phyloP scores from a whole-genome alignment of 306 rosid species.

The Styphnolobium japonicum region DNA sequence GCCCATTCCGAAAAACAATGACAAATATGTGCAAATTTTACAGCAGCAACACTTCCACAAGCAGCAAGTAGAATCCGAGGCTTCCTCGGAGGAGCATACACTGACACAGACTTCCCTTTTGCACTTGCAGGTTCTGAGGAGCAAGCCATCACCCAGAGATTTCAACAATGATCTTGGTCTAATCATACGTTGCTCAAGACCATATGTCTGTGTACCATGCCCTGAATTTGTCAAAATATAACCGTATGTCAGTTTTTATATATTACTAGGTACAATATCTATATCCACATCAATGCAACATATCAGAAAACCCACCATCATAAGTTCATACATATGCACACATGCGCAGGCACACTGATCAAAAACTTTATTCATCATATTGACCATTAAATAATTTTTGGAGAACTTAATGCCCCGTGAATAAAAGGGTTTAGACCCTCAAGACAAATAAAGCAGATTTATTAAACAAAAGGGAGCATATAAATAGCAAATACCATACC shows the following conservation, averaged over 20 bases:
- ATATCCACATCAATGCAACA: background rate
- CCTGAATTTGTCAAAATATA: background rate
- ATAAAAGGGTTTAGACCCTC: background rate
- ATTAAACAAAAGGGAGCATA: background rate
- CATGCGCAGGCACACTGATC: background rate
- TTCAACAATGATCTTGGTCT: slow-evolving; percentile 1
- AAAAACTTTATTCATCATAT: background rate
- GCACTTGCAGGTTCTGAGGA: slow-evolving; percentile 35
- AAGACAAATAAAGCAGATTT: background rate
- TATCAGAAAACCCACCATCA: slow-evolving; percentile 1
- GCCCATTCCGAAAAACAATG: slow-evolving; percentile 71
- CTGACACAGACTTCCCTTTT: slow-evolving; percentile 31
- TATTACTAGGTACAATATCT: background rate
- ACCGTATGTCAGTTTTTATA: background rate
- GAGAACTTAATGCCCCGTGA: background rate
- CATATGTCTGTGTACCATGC: background rate
- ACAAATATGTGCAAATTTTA: slow-evolving; percentile 59
- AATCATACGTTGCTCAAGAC: background rate
- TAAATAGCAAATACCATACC: background rate
- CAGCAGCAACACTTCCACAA: slow-evolving; percentile 74
- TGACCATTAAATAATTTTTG: background rate
- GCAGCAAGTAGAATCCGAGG: slow-evolving; percentile 85
- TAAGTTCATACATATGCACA: background rate
- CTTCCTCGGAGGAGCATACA: slow-evolving; percentile 33
- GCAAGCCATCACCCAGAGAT: slow-evolving; percentile 46